phyloP scores from a whole-genome alignment of 2,329 filamentous ascomycete species.

The Bipolaris cookei region DNA sequence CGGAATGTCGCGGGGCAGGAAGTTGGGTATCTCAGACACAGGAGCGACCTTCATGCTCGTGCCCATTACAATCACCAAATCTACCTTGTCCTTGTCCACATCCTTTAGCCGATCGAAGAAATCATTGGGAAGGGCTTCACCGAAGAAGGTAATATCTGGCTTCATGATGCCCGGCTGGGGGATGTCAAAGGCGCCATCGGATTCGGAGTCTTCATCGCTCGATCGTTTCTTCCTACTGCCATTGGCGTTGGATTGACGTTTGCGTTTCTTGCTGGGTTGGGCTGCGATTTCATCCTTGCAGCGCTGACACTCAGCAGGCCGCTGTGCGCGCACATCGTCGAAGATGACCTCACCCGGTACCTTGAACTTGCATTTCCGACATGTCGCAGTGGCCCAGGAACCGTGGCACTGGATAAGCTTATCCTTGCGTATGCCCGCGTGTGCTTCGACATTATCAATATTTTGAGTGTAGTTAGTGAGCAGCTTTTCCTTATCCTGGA shows the following conservation, averaged over 20 bases:
- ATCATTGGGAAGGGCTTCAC: slow-evolving; percentile 82
- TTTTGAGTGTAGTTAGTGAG: slow-evolving; percentile 99
- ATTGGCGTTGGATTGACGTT: slow-evolving; percentile 57
- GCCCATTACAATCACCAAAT: slow-evolving; percentile 94
- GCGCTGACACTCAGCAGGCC: slow-evolving; percentile 76
- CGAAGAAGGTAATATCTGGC: slow-evolving; percentile 98
- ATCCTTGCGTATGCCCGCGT: slow-evolving; percentile 78
- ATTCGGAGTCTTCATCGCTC: slow-evolving; percentile 61
- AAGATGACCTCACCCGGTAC: slow-evolving; percentile 80
- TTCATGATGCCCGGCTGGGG: slow-evolving; percentile 82
- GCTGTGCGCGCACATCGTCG: slow-evolving; percentile 75
- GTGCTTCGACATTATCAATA: slow-evolving; percentile 92
- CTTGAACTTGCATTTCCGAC: slow-evolving; percentile 78
- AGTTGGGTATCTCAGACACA: slow-evolving; percentile 87
- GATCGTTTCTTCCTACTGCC: slow-evolving; percentile 55
- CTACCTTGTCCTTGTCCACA: slow-evolving; percentile 78
- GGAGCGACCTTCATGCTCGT: slow-evolving; percentile 95
- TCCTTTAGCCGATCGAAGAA: slow-evolving; percentile 84
- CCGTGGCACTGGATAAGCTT: slow-evolving; percentile 96
- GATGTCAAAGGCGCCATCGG: slow-evolving; percentile 68
- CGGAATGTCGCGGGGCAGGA: slow-evolving; percentile 77
- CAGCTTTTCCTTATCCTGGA: slow-evolving; percentile 87
- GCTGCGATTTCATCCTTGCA: slow-evolving; percentile 66
- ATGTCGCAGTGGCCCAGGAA: slow-evolving; percentile 90
- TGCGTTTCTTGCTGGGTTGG: slow-evolving; percentile 59